Conservation (phyloP, 129 eudicot species). For the Tagetes patula region DNA sequence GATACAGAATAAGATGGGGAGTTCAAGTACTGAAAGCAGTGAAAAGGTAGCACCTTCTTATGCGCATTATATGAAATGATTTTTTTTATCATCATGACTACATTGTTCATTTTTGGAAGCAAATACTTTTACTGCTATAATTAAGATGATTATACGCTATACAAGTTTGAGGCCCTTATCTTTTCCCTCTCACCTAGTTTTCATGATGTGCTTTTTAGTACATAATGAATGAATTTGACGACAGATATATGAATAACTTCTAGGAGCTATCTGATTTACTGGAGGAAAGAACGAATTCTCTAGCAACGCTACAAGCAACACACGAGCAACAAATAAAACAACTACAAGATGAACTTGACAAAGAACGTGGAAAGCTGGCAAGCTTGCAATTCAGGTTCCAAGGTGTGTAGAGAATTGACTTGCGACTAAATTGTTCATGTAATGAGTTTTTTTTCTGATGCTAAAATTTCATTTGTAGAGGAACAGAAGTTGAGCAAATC, state of each 20-base stretch:
- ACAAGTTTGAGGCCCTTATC: neutral
- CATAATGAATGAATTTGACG: slow-evolving; percentile 51
- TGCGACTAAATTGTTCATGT: slow-evolving; percentile 6
- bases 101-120: neutral
- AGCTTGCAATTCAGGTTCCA: slow-evolving; percentile 51
- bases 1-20: slow-evolving; percentile 36
- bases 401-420: slow-evolving; percentile 43
- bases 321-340: slow-evolving; percentile 66
- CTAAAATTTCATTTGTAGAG: slow-evolving; percentile 49
- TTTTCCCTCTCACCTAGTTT: slow-evolving; percentile 7
- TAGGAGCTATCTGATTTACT: slow-evolving; percentile 80
- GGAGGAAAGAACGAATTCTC: slow-evolving; percentile 70
- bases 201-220: slow-evolving; percentile 27
- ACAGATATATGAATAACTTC: slow-evolving; percentile 52
- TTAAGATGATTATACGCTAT: slow-evolving; percentile 8
- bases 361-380: slow-evolving; percentile 57
- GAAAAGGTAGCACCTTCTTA: slow-evolving; percentile 59
- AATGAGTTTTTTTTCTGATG: slow-evolving; percentile 38
- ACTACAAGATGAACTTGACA: slow-evolving; percentile 58
- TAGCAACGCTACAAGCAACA: slow-evolving; percentile 53
- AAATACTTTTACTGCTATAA: neutral
- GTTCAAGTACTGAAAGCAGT: slow-evolving; percentile 46
- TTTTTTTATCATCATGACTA: neutral
- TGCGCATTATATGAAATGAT: slow-evolving; percentile 25
- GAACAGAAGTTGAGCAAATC: slow-evolving; percentile 67